Evolutionary conservation across 2,329 filamentous ascomycete species (phyloP).

Genomic region (Diaporthe destruens): DNA sequence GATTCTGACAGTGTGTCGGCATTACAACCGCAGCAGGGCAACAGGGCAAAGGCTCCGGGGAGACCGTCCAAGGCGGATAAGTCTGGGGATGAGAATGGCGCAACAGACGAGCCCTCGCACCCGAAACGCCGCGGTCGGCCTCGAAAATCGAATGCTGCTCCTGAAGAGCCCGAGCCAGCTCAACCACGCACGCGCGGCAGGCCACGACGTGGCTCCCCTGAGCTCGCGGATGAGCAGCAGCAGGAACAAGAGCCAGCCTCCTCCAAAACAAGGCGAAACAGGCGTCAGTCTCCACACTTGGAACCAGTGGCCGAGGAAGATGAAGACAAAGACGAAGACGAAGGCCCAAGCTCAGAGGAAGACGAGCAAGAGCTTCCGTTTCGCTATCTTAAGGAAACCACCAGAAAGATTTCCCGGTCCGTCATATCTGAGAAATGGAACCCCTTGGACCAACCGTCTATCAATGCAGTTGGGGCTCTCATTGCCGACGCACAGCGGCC

Average conservation of each 20-base stretch:
- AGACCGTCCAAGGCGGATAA: background rate
- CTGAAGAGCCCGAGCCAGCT: constrained; percentile 11
- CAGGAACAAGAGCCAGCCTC: constrained; percentile 28
- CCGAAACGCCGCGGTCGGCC: constrained; percentile 42
- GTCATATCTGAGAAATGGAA: constrained; percentile 78
- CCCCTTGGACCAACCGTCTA: constrained; percentile 65
- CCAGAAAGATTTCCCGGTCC: constrained; percentile 68
- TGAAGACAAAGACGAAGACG: background rate
- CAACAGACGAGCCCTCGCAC: constrained; percentile 35
- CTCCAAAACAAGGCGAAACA: constrained; percentile 5
- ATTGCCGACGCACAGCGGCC: constrained; percentile 71
- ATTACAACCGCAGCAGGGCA: constrained; percentile 20
- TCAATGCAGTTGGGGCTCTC: constrained; percentile 67
- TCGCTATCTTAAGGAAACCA: constrained; percentile 64
- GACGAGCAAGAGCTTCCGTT: constrained; percentile 53
- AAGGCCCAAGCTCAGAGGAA: constrained; percentile 22
- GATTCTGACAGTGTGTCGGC: constrained; percentile 10
- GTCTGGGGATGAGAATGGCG: constrained; percentile 28
- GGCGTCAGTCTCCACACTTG: background rate
- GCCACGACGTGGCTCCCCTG: background rate
- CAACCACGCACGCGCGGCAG: constrained; percentile 3
- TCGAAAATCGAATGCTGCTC: constrained; percentile 30
- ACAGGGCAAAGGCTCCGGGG: constrained; percentile 14
- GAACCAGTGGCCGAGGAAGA: constrained; percentile 23
- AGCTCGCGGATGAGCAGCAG: constrained; percentile 41